Evolutionary conservation across 805 yeast genomes (phyloP).

Genomic region (Torulaspora quercuum): DNA sequence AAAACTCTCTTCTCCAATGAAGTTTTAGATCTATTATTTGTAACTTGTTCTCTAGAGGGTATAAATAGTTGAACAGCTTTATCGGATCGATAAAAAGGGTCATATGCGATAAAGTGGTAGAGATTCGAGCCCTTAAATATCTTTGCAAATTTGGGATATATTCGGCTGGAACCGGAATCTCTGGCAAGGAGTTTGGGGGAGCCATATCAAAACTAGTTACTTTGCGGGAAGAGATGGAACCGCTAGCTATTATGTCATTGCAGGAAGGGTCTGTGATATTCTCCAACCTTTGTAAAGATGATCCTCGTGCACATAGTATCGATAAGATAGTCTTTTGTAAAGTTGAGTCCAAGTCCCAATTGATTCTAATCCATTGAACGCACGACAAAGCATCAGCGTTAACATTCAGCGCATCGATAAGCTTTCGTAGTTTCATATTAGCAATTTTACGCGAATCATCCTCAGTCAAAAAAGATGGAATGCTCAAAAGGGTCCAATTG

Average conservation of each 20-base stretch:
- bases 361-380: conserved; percentile 41
- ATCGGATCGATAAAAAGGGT: conserved; percentile 42
- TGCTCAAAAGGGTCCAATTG: conserved; percentile 39
- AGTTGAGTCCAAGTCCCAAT: conserved; percentile 41
- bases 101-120: conserved; percentile 33
- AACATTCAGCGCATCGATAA: conserved; percentile 30
- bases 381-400: conserved; percentile 27
- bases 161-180: conserved; percentile 26
- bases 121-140: conserved; percentile 31
- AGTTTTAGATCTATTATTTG: conserved; percentile 39
- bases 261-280: conserved; percentile 42
- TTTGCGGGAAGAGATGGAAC: conserved; percentile 26
- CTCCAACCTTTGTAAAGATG: conserved; percentile 37
- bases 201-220: conserved; percentile 38
- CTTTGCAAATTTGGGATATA: conserved; percentile 34
- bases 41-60: conserved; percentile 32
- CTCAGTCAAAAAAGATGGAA: conserved; percentile 29
- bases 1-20: conserved; percentile 43
- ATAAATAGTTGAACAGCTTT: conserved; percentile 37
- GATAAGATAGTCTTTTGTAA: conserved; percentile 35
- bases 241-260: conserved; percentile 36
- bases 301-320: conserved; percentile 30
- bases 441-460: conserved; percentile 32
- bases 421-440: conserved; percentile 28
- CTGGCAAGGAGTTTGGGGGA: conserved; percentile 39